Conservation (phyloP, 345 rosid genomes). For the Salix viminalis region DNA sequence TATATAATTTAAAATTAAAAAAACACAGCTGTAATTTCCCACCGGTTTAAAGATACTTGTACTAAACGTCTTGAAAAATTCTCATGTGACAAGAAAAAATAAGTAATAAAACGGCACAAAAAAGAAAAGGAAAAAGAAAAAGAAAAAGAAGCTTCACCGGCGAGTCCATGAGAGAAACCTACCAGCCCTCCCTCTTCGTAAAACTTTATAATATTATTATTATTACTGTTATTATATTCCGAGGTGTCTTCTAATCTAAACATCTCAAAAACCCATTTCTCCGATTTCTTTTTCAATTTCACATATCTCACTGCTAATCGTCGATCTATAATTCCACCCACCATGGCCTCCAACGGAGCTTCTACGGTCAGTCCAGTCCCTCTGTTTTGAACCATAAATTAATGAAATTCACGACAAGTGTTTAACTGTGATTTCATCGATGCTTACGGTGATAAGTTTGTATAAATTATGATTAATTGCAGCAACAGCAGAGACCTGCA, state of each 20-base stretch:
- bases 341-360: slow-evolving; percentile 87
- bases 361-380: slow-evolving; percentile 49
- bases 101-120: too few species aligned
- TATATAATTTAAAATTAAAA: too few species aligned
- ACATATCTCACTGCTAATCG: slow-evolving; percentile 13
- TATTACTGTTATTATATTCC: background rate
- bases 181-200: slow-evolving; percentile 26
- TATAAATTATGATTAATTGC: background rate
- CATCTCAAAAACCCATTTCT: background rate
- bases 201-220: background rate
- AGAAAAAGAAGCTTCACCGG: background rate
- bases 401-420: background rate
- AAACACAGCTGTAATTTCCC: too few species aligned
- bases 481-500: slow-evolving; percentile 35
- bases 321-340: slow-evolving; percentile 16
- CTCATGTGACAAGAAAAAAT: too few species aligned
- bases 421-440: background rate
- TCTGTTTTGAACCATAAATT: background rate
- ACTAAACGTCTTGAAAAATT: too few species aligned
- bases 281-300: background rate
- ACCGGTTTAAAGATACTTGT: too few species aligned
- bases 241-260: background rate
- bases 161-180: slow-evolving; percentile 28
- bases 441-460: background rate
- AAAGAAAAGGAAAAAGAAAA: too few species aligned